Conservation (phyloP, 2,329 filamentous ascomycete genomes). For the Fusarium buxicola region DNA sequence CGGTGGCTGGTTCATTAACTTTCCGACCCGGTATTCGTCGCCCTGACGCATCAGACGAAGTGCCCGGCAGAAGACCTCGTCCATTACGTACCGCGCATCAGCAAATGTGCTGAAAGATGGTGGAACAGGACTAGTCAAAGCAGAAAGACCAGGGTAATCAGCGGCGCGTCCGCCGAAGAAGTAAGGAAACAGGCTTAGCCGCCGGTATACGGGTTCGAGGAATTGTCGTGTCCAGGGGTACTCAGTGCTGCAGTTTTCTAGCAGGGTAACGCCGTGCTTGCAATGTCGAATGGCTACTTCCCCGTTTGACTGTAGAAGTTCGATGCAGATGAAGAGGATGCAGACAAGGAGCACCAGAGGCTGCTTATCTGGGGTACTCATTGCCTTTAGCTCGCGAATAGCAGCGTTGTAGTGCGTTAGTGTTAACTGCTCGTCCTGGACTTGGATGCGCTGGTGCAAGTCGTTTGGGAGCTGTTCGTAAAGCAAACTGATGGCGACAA, state of each 20-base stretch:
- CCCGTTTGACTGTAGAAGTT: conserved; percentile 3
- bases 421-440: neutral
- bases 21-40: neutral
- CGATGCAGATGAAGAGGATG: conserved; percentile 14
- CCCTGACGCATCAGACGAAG: conserved; percentile 5
- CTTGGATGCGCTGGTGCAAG: too few relatives aligned
- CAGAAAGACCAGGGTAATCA: conserved; percentile 1
- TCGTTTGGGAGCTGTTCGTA: conserved; percentile 3
- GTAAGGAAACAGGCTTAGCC: conserved; percentile 1
- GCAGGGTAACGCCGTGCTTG: conserved; percentile 9
- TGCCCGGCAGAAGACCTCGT: neutral
- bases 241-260: neutral
- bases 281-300: conserved; percentile 4
- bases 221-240: conserved; percentile 6
- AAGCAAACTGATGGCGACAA: conserved; percentile 13
- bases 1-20: neutral
- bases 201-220: neutral
- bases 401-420: conserved; percentile 9
- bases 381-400: conserved; percentile 1
- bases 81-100: conserved; percentile 5
- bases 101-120: neutral
- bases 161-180: neutral
- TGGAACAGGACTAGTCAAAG: neutral
- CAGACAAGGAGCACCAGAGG: conserved; percentile 5
- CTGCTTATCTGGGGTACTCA: conserved; percentile 3